phyloP scores from a whole-genome alignment of 2,329 filamentous ascomycete genomes.

The Botrytis elliptica region DNA sequence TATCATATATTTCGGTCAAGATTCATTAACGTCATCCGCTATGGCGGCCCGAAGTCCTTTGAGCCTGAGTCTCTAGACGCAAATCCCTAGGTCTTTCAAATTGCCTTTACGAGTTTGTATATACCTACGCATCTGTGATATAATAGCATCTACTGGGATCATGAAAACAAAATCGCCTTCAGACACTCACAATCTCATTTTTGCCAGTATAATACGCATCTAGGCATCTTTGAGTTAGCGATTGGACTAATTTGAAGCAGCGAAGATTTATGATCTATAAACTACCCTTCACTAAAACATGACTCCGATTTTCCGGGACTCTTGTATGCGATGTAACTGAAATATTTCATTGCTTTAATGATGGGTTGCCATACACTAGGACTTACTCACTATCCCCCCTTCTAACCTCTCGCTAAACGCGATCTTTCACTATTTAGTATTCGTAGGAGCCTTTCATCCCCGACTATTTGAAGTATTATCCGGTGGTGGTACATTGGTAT shows the following conservation, averaged over 20 bases:
- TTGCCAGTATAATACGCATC: too few species aligned
- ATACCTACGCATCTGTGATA: too few species aligned
- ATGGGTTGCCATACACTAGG: background rate
- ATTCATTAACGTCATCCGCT: background rate
- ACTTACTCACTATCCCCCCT: background rate
- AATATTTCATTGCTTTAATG: background rate
- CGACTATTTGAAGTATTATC: background rate
- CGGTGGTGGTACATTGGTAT: background rate
- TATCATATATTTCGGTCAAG: background rate
- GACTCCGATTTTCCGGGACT: background rate
- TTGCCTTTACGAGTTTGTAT: too few species aligned
- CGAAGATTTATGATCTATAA: too few species aligned
- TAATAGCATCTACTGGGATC: too few species aligned
- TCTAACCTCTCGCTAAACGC: background rate
- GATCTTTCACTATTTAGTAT: background rate
- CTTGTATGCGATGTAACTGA: background rate
- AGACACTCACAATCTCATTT: too few species aligned
- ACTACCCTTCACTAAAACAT: background rate
- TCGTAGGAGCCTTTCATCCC: background rate
- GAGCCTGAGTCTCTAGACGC: background rate
- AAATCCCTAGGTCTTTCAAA: background rate
- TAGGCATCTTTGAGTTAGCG: too few species aligned
- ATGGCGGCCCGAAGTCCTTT: too few species aligned
- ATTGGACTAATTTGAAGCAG: too few species aligned
- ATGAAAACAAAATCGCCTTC: too few species aligned